Evolutionary conservation across 139 green algal species (phyloP).

Genomic region (Volvox africanus): DNA sequence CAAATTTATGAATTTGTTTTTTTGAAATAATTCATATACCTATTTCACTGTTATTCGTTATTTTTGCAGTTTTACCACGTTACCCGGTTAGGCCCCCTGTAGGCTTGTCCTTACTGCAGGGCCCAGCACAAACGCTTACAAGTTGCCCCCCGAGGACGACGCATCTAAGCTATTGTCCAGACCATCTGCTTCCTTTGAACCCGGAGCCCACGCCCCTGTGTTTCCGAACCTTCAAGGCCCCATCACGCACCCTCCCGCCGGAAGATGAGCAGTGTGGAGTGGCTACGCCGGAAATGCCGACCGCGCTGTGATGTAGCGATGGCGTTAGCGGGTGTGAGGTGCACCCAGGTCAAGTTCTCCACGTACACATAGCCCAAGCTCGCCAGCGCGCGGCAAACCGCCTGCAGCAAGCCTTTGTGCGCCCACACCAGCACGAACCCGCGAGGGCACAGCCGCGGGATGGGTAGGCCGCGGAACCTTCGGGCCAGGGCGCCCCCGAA

Average conservation of each 20-base stretch:
- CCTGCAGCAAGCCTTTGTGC: conserved; percentile 76
- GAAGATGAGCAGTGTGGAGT: conserved; percentile 95
- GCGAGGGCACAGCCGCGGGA: conserved; percentile 76
- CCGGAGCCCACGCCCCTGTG: background rate
- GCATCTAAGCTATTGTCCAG: background rate
- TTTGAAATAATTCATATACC: too few species aligned
- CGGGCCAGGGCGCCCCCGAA: background rate
- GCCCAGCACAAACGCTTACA: too few species aligned
- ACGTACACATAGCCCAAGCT: conserved; percentile 85
- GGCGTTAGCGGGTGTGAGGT: conserved; percentile 77
- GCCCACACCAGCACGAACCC: conserved; percentile 94
- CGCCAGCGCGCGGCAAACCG: conserved; percentile 13
- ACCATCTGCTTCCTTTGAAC: background rate
- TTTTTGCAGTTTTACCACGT: too few species aligned
- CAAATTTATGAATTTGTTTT: too few species aligned
- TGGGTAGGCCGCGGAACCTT: conserved; percentile 71
- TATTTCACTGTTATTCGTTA: too few species aligned
- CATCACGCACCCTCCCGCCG: conserved; percentile 69
- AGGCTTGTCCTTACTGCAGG: too few species aligned
- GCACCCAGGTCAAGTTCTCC: conserved; percentile 96
- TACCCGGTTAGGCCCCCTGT: too few species aligned
- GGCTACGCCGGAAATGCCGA: conserved; percentile 63
- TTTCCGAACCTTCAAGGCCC: background rate
- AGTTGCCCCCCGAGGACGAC: too few species aligned
- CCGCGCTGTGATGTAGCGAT: conserved; percentile 59